A percentile compares a stretch with the other conserved stretches of the same genome.
Evolutionary conservation across 352 stramenopile genomes (phyloP).

Genomic region (Phytopythium aichiense): DNA sequence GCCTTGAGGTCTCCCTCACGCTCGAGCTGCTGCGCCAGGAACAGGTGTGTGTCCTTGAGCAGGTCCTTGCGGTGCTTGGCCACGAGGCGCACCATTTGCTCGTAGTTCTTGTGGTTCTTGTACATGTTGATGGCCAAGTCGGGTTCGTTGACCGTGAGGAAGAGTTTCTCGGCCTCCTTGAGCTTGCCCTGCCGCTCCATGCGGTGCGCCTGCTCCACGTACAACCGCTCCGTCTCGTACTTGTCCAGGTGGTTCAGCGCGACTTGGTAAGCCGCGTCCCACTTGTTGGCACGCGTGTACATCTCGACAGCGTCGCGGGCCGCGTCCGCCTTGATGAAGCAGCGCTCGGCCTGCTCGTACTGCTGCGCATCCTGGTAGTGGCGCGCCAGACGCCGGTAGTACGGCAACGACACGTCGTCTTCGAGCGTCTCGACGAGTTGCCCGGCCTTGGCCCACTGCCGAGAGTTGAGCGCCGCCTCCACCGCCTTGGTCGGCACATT

Average conservation of each 20-base stretch:
- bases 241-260: conserved; percentile 91
- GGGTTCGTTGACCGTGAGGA: conserved; percentile 90
- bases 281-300: conserved; percentile 92
- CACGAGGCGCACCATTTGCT: conserved; percentile 94
- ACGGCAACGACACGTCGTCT: conserved; percentile 85
- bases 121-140: conserved; percentile 96
- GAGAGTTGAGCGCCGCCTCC: conserved; percentile 89
- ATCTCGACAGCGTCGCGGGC: conserved; percentile 91
- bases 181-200: conserved; percentile 89
- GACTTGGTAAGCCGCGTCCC: conserved; percentile 92
- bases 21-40: conserved; percentile 91
- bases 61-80: conserved; percentile 91
- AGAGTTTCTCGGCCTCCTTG: conserved; percentile 93
- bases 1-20: conserved; percentile 91
- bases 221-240: conserved; percentile 89
- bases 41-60: conserved; percentile 92
- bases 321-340: conserved; percentile 90
- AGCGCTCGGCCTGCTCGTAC: conserved; percentile 87
- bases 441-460: conserved; percentile 91
- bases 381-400: conserved; percentile 84
- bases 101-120: conserved; percentile 95
- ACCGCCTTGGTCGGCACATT: conserved; percentile 91
- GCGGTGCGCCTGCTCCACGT: conserved; percentile 91
- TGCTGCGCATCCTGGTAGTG: conserved; percentile 90
- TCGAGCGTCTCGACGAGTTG: conserved; percentile 92